Evolutionary conservation across 2,329 filamentous ascomycete genomes (phyloP).

Genomic region (Ophiostoma piceae): DNA sequence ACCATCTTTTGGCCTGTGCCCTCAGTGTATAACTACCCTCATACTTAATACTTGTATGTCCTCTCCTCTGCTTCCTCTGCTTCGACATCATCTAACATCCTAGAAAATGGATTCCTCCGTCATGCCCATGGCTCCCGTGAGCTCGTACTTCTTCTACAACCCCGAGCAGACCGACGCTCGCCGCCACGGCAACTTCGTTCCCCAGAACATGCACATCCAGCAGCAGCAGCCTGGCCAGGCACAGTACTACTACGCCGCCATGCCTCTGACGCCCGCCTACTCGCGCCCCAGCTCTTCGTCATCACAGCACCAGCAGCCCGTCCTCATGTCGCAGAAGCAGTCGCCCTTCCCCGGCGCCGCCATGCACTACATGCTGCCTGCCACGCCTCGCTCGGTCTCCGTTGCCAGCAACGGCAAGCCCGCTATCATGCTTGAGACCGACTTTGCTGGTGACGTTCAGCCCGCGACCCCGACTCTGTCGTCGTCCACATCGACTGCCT

Average conservation of each 20-base stretch:
- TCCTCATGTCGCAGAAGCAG: conserved; percentile 28
- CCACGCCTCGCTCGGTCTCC: conserved; percentile 61
- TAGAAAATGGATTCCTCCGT: conserved; percentile 59
- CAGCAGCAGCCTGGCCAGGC: conserved; percentile 41
- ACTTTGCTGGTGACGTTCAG: conserved; percentile 60
- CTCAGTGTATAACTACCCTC: conserved; percentile 31
- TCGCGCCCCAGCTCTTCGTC: conserved; percentile 60
- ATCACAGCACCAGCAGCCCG: conserved; percentile 48
- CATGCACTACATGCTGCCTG: conserved; percentile 37
- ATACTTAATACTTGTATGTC: conserved; percentile 24
- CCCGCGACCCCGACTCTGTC: conserved; percentile 80
- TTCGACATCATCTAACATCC: conserved; percentile 23
- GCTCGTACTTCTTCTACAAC: conserved; percentile 80
- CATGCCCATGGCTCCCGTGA: conserved; percentile 62
- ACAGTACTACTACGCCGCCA: conserved; percentile 18
- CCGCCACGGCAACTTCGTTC: conserved; percentile 71
- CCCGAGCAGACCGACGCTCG: conserved; percentile 68
- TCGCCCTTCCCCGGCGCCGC: conserved; percentile 45
- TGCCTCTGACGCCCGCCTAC: conserved; percentile 60
- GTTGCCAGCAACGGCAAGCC: conserved; percentile 75
- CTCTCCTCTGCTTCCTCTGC: not conserved
- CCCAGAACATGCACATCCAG: conserved; percentile 50
- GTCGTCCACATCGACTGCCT: conserved; percentile 69
- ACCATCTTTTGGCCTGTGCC: conserved; percentile 36
- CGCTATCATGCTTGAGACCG: conserved; percentile 71